Base-by-base conservation (phyloP, 192 early-diverging fungal species). In the Gorgonomyces haynaldii region DNA sequence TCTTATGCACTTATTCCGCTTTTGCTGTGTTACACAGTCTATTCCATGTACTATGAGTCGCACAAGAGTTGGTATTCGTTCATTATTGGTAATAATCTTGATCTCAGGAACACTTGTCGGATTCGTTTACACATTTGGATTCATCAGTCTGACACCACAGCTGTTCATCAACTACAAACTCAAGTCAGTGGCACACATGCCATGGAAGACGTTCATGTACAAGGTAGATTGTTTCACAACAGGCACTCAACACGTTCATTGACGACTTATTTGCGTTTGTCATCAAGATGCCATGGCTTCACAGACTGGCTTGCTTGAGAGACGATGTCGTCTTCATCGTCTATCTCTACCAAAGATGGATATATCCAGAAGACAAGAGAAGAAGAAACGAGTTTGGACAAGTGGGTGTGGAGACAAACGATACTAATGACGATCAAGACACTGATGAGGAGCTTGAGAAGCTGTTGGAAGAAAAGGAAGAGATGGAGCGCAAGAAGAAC, bases 1-100 rank as follows among this genome's bases (percentile, higher is more conserved):
- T 69, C 77, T 8, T 89, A 76, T 62, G 62, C 78, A 1, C 70
- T 88, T 22, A 83, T 79, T 57, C 90, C 90, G 20, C 63, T 84
- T 28, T 58, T 94, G 42, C 50, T 57, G 29, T 74, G 72, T n/a
- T 94, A 94, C 66, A 77, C 84, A 0, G 52, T 89, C 34, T 94
- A 91, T 53, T 84, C 82, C 3, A 39, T 91, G 31, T 25, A 81
- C 10, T 90, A 90, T 58, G 68, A 94, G 57, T 71, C 82, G 45
- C 86, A 94, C 63, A 94, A 91, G 70, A 72, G 77, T 16, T 94
- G 88, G 90, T 94, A 91, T 61, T 88, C 84, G 13, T 94, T 78
- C 60, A 69, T 94, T 26, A n/a, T n/a, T n/a, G n/a, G n/a, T n/a
- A n/a, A n/a, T n/a, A n/a, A n/a, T n/a, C n/a, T n/a, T n/a, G n/a